phyloP scores from a whole-genome alignment of 2,329 filamentous ascomycete species.

The Fusarium beomiforme region DNA sequence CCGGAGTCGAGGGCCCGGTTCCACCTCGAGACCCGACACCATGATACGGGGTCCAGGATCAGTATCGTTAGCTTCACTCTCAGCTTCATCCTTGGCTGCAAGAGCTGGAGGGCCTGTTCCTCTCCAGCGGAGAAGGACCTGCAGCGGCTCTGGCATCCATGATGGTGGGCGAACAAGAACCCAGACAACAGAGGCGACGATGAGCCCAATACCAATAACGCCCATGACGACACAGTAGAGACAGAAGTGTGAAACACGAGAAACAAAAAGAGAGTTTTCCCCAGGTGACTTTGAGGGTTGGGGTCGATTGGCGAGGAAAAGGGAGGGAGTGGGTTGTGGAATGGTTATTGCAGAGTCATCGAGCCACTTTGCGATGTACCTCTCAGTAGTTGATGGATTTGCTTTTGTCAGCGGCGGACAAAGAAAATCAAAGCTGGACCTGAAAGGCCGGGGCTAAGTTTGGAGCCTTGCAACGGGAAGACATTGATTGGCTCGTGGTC shows the following conservation, averaged over 20 bases:
- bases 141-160: slow-evolving; percentile 52
- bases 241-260: not conserved
- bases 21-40: slow-evolving; percentile 40
- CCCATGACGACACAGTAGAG: slow-evolving; percentile 55
- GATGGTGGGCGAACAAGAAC: slow-evolving; percentile 64
- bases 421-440: slow-evolving; percentile 26
- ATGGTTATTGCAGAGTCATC: slow-evolving; percentile 45
- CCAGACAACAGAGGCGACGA: slow-evolving; percentile 69
- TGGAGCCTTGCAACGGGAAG: slow-evolving; percentile 21
- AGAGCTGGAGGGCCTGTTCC: slow-evolving; percentile 13
- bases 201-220: slow-evolving; percentile 68
- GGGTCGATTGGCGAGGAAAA: slow-evolving; percentile 24
- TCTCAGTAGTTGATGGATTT: not conserved
- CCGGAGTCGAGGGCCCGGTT: slow-evolving; percentile 38
- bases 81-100: slow-evolving; percentile 3
- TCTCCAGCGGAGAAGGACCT: slow-evolving; percentile 42
- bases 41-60: slow-evolving; percentile 33
- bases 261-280: slow-evolving; percentile 7
- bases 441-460: slow-evolving; percentile 11
- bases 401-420: slow-evolving; percentile 32
- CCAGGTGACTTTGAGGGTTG: slow-evolving; percentile 13
- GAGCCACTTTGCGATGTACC: slow-evolving; percentile 34
- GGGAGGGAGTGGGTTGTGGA: slow-evolving; percentile 42
- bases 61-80: slow-evolving; percentile 12
- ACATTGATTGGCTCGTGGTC: slow-evolving; percentile 17